Base-by-base conservation (phyloP, 805 yeast genomes). In the Candida boleticola region DNA sequence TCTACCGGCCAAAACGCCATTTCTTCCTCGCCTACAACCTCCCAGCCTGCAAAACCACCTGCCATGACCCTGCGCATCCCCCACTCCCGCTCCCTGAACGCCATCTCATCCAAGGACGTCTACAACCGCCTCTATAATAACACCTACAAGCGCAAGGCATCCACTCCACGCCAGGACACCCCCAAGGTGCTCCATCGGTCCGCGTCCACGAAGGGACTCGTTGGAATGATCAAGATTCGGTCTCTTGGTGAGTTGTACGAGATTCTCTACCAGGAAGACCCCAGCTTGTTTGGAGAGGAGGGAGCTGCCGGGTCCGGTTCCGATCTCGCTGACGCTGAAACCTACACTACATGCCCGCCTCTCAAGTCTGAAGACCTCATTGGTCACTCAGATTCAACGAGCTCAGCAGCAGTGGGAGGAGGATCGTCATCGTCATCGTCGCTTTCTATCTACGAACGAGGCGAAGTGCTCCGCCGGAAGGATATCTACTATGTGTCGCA, bases 401-500 rank as follows among this genome's bases (percentile, higher is more conserved):
- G n/a, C n/a, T n/a, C n/a, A n/a, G n/a, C n/a, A n/a, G n/a, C n/a
- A n/a, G 14, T 29, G 5, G 14, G 14, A 7, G 31, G 14, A 5
- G 36, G 19, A 11, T 5, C 16, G 11, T 21, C 18, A 17, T 31
- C 37, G 5, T 31, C 41, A 13, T 51, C 84, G 23, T 78, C 72
- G 36, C 60, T 75, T 4, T 7, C 7, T 23, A 23, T 23, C 11
- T 23, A 23, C 11, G 27, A 23, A 11, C 7, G 11, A 23, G 27
- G 11, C 27, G n/a, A n/a, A n/a, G n/a, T n/a, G n/a, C n/a, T n/a
- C n/a, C 71, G 83, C 44, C 69, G 66, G 36, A 52, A 68, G 13
- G 65, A 71, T 23, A 58, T 83, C 0, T 82, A 73, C 52, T 83
- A 71, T 50, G 57, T 77, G 3, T 85, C 87, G 0, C 13, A 13